Evolutionary conservation across 495 filamentous ascomycete genomes (phyloP).

Genomic region (Daldinia loculata): DNA sequence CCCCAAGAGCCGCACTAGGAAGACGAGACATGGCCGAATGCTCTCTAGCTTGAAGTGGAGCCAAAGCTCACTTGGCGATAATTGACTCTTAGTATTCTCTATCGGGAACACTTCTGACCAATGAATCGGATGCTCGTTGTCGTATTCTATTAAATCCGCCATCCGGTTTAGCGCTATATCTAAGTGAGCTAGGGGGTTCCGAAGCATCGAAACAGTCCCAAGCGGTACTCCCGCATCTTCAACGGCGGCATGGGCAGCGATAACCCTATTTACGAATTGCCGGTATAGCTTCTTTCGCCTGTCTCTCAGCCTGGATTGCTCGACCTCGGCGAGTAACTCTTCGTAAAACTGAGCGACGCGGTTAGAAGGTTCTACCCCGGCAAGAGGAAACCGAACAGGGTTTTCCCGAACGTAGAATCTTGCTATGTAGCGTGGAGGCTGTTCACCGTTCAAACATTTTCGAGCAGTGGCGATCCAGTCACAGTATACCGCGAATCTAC

Average conservation of each 20-base stretch:
- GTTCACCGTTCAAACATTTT: constrained; percentile 28
- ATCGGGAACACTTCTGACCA: constrained; percentile 40
- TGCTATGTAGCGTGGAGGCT: constrained; percentile 6
- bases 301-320: constrained; percentile 23
- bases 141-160: constrained; percentile 27
- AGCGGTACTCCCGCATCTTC: constrained; percentile 5
- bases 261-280: constrained; percentile 22
- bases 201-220: constrained; percentile 25
- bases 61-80: constrained; percentile 33
- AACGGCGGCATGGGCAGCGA: constrained; percentile 26
- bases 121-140: constrained; percentile 35
- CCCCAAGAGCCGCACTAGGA: constrained; percentile 35
- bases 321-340: constrained; percentile 19
- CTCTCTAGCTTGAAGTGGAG: constrained; percentile 40
- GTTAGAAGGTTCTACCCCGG: constrained; percentile 13
- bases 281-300: constrained; percentile 28
- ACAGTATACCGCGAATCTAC: constrained; percentile 31
- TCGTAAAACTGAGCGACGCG: constrained; percentile 29
- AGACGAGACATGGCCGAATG: constrained; percentile 34
- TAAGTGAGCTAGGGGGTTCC: constrained; percentile 15
- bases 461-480: constrained; percentile 34
- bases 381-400: constrained; percentile 21
- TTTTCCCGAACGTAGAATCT: constrained; percentile 14
- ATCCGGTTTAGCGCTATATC: constrained; percentile 25
- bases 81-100: neutral